Evolutionary conservation across 768 basidiomycete species (phyloP).

Genomic region (Panaeolus cyanescens): DNA sequence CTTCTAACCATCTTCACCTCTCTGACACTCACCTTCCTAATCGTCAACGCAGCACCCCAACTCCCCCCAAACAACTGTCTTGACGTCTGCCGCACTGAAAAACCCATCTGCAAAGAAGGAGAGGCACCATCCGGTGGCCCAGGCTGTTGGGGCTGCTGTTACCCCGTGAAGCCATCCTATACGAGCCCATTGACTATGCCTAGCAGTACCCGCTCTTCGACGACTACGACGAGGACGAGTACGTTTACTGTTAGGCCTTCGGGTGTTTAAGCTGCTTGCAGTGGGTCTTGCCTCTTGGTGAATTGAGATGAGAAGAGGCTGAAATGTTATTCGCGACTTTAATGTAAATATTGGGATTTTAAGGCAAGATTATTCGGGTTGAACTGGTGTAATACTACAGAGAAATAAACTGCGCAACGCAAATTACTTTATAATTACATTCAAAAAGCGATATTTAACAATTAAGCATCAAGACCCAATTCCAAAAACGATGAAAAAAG

Average conservation of each 20-base stretch:
- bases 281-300: not conserved
- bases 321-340: no score
- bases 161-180: conserved; percentile 1
- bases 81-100: conserved; percentile 7
- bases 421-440: no score
- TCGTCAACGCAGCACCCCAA: not conserved
- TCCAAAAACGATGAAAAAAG: no score
- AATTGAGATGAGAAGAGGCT: no score
- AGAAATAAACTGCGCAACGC: not conserved
- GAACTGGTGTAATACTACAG: not conserved
- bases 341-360: no score
- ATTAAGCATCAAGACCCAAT: no score
- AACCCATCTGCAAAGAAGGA: conserved; percentile 10
- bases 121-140: conserved; percentile 6
- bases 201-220: not conserved
- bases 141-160: conserved; percentile 16
- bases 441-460: no score
- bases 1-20: not conserved
- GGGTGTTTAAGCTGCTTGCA: not conserved
- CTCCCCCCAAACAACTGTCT: not conserved
- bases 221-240: not conserved
- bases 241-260: not conserved
- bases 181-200: not conserved
- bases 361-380: not conserved
- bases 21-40: not conserved